Percentiles rank a stretch among this genome's conserved stretches.
These are phyloP conservation scores for Scheffersomyces ergatensis DNA, from an alignment of 805 yeast species.

Conservation along the genomic window DNA sequence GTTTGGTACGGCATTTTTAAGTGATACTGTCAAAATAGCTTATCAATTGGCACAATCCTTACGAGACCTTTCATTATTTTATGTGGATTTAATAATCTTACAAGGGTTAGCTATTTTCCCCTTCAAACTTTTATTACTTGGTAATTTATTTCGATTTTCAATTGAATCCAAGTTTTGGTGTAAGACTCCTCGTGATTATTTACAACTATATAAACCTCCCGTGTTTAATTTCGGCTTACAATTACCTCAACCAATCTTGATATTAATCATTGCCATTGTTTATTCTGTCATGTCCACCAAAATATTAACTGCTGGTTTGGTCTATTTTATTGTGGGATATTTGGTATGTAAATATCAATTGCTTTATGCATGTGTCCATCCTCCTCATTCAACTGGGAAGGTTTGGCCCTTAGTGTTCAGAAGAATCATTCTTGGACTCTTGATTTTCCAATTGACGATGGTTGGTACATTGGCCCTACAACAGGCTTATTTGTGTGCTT, in stretches of 20 bases:
- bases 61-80: conserved; percentile 76
- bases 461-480: conserved; percentile 85
- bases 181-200: conserved; percentile 80
- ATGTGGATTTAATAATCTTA: conserved; percentile 79
- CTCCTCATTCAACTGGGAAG: conserved; percentile 95
- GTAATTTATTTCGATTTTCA: conserved; percentile 74
- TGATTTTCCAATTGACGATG: conserved; percentile 87
- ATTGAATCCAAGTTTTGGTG: conserved; percentile 52
- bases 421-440: conserved; percentile 75
- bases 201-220: conserved; percentile 81
- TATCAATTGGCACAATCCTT: conserved; percentile 80
- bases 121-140: conserved; percentile 76
- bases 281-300: conserved; percentile 90
- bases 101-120: conserved; percentile 92
- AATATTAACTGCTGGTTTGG: conserved; percentile 77
- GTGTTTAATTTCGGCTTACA: conserved; percentile 86
- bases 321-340: conserved; percentile 82
- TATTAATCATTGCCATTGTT: conserved; percentile 78
- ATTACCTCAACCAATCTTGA: conserved; percentile 86
- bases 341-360: conserved; percentile 89
- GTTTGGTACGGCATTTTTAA: conserved; percentile 87
- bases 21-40: conserved; percentile 89
- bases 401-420: conserved; percentile 92
- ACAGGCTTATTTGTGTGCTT: conserved; percentile 73
- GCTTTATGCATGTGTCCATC: conserved; percentile 86